Percentiles rank a stretch among this genome's conserved stretches.
These are phyloP conservation scores for Encephalitozoon intestinalis DNA, from an alignment of 371 early-diverging fungal genomes.

Conservation along the genomic window DNA sequence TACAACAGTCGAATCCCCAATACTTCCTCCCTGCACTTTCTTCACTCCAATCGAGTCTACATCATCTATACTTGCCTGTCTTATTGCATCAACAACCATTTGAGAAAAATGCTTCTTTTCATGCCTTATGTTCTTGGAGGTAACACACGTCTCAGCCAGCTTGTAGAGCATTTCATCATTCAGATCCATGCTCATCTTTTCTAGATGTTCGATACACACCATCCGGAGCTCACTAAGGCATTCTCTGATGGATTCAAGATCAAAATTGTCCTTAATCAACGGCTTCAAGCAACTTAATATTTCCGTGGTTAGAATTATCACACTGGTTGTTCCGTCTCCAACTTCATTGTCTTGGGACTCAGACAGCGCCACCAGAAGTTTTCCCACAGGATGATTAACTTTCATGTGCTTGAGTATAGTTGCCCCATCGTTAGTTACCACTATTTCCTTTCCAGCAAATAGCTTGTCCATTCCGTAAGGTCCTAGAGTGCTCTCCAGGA, in stretches of 20 bases:
- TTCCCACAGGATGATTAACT: constrained; percentile 94
- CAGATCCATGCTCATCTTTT: constrained; percentile 34
- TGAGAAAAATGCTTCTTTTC: constrained; percentile 90
- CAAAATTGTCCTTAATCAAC: constrained; percentile 84
- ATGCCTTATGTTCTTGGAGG: constrained; percentile 88
- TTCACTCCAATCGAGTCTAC: constrained; percentile 66
- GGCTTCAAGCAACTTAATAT: constrained; percentile 81
- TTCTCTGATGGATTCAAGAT: constrained; percentile 82
- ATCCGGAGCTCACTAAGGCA: constrained; percentile 77
- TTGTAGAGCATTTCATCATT: constrained; percentile 73
- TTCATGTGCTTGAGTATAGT: constrained; percentile 94
- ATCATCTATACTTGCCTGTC: constrained; percentile 66
- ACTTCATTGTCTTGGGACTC: constrained; percentile 97
- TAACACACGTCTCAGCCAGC: constrained; percentile 93
- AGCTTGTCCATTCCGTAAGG: constrained; percentile 99
- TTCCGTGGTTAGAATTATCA: constrained; percentile 89
- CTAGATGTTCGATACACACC: constrained; percentile 54
- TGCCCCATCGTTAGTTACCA: constrained; percentile 99
- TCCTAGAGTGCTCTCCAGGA: constrained; percentile 89
- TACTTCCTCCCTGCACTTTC: constrained; percentile 90
- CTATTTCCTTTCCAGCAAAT: constrained; percentile 84
- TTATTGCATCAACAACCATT: constrained; percentile 93
- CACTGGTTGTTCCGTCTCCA: constrained; percentile 99
- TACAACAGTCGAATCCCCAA: constrained; percentile 86
- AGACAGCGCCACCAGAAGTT: constrained; percentile 88